Evolutionary conservation across 441 rosid genomes (phyloP), one percentile per base, ranked within the genome.

Genomic region (Gossypium schwendimanii): DNA sequence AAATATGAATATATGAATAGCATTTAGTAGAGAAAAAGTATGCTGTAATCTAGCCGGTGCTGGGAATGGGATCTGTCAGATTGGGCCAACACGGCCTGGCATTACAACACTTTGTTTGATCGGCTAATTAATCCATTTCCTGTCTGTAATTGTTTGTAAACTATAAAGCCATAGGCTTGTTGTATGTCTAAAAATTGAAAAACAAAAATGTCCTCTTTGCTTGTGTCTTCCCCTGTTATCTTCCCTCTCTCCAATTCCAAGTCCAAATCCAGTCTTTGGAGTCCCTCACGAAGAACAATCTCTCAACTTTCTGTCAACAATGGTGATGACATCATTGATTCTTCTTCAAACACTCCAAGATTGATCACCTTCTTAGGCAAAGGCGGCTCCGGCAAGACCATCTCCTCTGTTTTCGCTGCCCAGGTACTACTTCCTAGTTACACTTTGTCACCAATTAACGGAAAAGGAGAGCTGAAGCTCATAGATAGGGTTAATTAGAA

Each of bases 321-420:
- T 69, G 64, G 17, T 14, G 39, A 26, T 12, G 79, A 74, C 15
- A 69, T 53, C 12, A 6, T 33, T 20, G 62, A 53, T 33, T 74
- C 77, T 31, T 61, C 81, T 75, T 55, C 71, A 11, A 76, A 80
- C 72, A 85, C 80, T 52, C 3, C 93, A 3, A 83, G 82, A 77
- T 72, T 92, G 80, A 79, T 94, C 67, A 88, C 94, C 23, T 92
- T 92, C 74, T 72, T 92, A 57, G 98, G 97, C 18, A 92, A 92
- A 87, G 98, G 97, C 72, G 97, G 97, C 20, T 88, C 96, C 69
- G 97, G 97, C 74, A 92, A 92, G 90, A 90, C 97, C 73, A 90
- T 89, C 70, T 80, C 97, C 47, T 83, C 98, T 55, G 78, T 90
- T 68, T 87, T 92, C 74, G 97, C 98, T 20, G 96, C 97, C 73